A percentile compares a stretch with the other conserved stretches of the same genome.
phyloP scores from a whole-genome alignment of 2,329 filamentous ascomycete genomes.

The Sphaerulina musiva region DNA sequence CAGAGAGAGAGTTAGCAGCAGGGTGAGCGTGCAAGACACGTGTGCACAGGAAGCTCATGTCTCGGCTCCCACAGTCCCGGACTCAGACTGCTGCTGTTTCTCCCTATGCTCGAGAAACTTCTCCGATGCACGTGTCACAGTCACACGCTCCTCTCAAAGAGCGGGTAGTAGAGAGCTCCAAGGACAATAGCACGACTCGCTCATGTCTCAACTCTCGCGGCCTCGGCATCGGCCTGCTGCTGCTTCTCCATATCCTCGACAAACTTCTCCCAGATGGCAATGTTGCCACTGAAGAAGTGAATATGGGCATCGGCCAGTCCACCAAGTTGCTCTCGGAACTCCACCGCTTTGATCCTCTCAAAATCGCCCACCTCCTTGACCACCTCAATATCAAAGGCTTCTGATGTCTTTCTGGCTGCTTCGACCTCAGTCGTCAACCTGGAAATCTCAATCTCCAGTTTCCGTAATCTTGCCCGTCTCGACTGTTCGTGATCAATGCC shows the following conservation, averaged over 20 bases:
- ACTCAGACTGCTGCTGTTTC: no score
- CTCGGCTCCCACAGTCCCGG: no score
- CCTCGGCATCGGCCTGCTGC: conserved; percentile 13
- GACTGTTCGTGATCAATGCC: conserved; percentile 94
- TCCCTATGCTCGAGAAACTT: no score
- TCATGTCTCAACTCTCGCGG: conserved; percentile 7
- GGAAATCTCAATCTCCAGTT: conserved; percentile 86
- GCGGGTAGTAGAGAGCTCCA: no score
- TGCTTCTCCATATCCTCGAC: conserved; percentile 63
- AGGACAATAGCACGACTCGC: background rate
- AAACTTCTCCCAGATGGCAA: conserved; percentile 82
- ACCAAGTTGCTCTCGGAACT: conserved; percentile 83
- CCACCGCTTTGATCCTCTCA: conserved; percentile 84
- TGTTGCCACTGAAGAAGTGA: conserved; percentile 73
- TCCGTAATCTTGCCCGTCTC: conserved; percentile 76
- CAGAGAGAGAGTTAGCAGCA: no score
- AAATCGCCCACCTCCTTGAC: conserved; percentile 90
- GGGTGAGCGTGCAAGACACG: no score
- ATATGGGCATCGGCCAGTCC: conserved; percentile 78
- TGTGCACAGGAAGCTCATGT: no score
- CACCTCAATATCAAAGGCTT: conserved; percentile 94
- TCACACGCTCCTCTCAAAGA: no score
- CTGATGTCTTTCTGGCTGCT: conserved; percentile 73
- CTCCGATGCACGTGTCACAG: no score
- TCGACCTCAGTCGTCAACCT: conserved; percentile 87